phyloP scores from a whole-genome alignment of 164 flowering plant species.

The Tetracentron sinense region DNA sequence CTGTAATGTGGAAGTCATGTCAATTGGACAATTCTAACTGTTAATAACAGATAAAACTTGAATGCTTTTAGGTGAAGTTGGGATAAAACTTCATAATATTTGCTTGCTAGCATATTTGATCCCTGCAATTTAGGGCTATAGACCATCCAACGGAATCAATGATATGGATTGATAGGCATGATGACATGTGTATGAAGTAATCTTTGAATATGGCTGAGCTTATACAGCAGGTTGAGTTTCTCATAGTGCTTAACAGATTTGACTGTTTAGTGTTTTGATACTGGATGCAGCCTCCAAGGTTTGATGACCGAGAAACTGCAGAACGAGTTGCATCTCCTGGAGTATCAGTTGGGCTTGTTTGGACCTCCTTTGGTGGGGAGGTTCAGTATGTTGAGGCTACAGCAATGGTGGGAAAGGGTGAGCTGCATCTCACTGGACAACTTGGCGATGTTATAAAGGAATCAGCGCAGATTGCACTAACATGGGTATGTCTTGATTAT shows the following conservation, averaged over 20 bases:
- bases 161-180: too few relatives aligned
- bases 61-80: too few relatives aligned
- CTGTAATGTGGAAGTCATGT: too few relatives aligned
- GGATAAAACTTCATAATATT: too few relatives aligned
- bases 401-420: constrained; percentile 89
- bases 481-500: constrained; percentile 67
- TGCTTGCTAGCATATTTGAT: too few relatives aligned
- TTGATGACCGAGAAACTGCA: constrained; percentile 88
- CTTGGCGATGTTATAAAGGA: constrained; percentile 99
- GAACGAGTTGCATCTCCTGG: constrained; percentile 94
- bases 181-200: too few relatives aligned
- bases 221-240: neutral
- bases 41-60: too few relatives aligned
- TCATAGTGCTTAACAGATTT: neutral
- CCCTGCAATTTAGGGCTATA: too few relatives aligned
- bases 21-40: too few relatives aligned
- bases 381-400: constrained; percentile 99
- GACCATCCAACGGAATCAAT: too few relatives aligned
- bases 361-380: constrained; percentile 97
- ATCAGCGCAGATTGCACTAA: constrained; percentile 96
- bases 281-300: constrained; percentile 85
- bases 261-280: neutral
- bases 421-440: constrained; percentile 94
- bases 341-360: constrained; percentile 92
- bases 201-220: neutral